phyloP scores from a whole-genome alignment of 2,329 filamentous ascomycete genomes.

The Chaetomiaceae sp. region DNA sequence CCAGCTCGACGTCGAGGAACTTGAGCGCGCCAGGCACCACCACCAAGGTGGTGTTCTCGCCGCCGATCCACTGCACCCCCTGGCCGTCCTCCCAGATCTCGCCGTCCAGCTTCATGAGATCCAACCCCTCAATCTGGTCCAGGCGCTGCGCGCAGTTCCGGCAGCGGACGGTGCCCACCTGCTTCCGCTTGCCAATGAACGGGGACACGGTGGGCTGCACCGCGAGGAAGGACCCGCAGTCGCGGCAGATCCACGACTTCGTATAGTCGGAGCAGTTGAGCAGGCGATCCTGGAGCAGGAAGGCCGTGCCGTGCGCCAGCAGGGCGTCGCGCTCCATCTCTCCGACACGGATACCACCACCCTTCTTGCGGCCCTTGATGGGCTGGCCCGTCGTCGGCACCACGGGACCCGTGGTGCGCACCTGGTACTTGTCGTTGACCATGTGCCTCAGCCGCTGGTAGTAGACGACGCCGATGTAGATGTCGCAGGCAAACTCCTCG shows the following conservation, averaged over 20 bases:
- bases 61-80: slow-evolving; percentile 78
- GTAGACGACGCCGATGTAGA: slow-evolving; percentile 95
- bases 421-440: slow-evolving; percentile 99
- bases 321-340: slow-evolving; percentile 98
- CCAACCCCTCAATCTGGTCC: slow-evolving; percentile 53
- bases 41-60: slow-evolving; percentile 85
- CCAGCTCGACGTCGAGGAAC: slow-evolving; percentile 90
- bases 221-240: slow-evolving; percentile 85
- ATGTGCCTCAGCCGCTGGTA: slow-evolving; percentile 98
- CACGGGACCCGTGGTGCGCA: slow-evolving; percentile 89
- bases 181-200: slow-evolving; percentile 60
- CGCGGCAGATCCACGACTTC: slow-evolving; percentile 81
- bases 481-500: slow-evolving; percentile 88
- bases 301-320: slow-evolving; percentile 90
- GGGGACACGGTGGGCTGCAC: slow-evolving; percentile 73
- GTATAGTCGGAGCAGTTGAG: slow-evolving; percentile 97
- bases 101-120: slow-evolving; percentile 54
- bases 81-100: slow-evolving; percentile 92
- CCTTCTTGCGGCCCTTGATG: slow-evolving; percentile 93
- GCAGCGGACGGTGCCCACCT: slow-evolving; percentile 69
- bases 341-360: slow-evolving; percentile 96
- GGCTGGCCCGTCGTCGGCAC: slow-evolving; percentile 89
- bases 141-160: slow-evolving; percentile 67
- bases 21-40: slow-evolving; percentile 89
- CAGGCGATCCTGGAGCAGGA: slow-evolving; percentile 88